Base-by-base conservation (phyloP, 1,284 basidiomycete species). In the Tausonia pullulans region DNA sequence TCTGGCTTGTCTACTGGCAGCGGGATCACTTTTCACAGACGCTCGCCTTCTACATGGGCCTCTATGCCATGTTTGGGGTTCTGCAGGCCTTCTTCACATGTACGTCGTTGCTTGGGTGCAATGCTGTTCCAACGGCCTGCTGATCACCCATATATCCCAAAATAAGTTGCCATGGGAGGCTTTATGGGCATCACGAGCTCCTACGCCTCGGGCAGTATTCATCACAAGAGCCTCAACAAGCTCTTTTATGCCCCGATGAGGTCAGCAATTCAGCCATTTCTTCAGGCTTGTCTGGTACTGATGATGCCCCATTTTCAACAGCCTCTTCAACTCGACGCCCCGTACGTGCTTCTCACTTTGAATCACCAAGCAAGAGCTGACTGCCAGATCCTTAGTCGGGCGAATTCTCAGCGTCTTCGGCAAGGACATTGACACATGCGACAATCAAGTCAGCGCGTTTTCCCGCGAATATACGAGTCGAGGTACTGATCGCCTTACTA, bases 1-100 rank as follows among this genome's bases (percentile, higher is more conserved):
- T 75, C 63, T 84, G 83, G 65, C 76, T 87, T 16, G 83, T 86
- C 7, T 87, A 84, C 82, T 88, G 87, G 87, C 81, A 88, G 72
- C 78, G 78, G 55, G 80, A 87, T 63, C 40, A 66, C 43, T 72
- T 68, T 59, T 52, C 52, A 41, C 41, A 52, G 27, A 62, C 50
- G 14, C 68, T 27, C 69, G 81, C 80, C 3, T 82, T 86, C 70
- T 89, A 90, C 74, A 85, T 88, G 74, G 82, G 80, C 9, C 74
- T 90, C 39, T 90, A 90, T 70, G 87, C 84, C 2, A 78, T 78
- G 57, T 76, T 90, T 1, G 87, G 79, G 7, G 14, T 74, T 0
- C 53, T 68, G 0, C 69, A 72, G 39, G 62, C 62, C 5, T 3
- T 41, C 9, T 57, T 58, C 49, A 55, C 52, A 5, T 62, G 58